Evolutionary conservation across 2,329 filamentous ascomycete genomes (phyloP).

Genomic region (Thelonectria blattea): DNA sequence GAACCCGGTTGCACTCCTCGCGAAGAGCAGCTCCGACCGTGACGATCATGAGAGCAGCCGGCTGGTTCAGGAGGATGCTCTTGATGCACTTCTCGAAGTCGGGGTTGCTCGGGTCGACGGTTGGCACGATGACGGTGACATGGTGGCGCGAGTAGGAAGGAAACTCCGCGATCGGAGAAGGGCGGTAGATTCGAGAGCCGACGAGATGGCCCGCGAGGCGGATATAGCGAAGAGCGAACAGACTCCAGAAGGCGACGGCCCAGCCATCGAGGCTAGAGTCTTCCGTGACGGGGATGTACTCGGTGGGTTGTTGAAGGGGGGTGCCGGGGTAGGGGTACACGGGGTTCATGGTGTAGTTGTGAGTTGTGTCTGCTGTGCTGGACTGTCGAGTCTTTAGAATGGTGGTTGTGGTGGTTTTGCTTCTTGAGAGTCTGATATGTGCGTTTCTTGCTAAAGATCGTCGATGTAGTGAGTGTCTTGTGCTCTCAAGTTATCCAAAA

Average conservation of each 20-base stretch:
- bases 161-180: slow-evolving; percentile 32
- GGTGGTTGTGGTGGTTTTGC: not conserved
- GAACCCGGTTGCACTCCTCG: slow-evolving; percentile 18
- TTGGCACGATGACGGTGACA: slow-evolving; percentile 59
- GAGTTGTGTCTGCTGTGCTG: no score
- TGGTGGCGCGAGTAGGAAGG: slow-evolving; percentile 46
- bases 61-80: slow-evolving; percentile 48
- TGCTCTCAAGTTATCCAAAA: not conserved
- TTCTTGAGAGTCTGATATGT: not conserved
- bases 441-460: not conserved
- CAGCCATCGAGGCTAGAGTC: slow-evolving; percentile 6
- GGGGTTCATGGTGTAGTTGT: no score
- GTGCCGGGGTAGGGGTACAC: no score
- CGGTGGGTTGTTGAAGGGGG: no score
- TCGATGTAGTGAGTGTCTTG: not conserved
- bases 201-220: slow-evolving; percentile 52
- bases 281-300: no score
- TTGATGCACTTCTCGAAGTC: slow-evolving; percentile 51
- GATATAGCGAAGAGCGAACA: slow-evolving; percentile 50
- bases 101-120: slow-evolving; percentile 49
- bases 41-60: slow-evolving; percentile 50
- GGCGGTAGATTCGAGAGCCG: slow-evolving; percentile 48
- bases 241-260: slow-evolving; percentile 27
- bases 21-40: slow-evolving; percentile 47
- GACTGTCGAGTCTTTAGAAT: no score